phyloP scores from a whole-genome alignment of 2,329 filamentous ascomycete species.

The Ophiostoma novo-ulmi region DNA sequence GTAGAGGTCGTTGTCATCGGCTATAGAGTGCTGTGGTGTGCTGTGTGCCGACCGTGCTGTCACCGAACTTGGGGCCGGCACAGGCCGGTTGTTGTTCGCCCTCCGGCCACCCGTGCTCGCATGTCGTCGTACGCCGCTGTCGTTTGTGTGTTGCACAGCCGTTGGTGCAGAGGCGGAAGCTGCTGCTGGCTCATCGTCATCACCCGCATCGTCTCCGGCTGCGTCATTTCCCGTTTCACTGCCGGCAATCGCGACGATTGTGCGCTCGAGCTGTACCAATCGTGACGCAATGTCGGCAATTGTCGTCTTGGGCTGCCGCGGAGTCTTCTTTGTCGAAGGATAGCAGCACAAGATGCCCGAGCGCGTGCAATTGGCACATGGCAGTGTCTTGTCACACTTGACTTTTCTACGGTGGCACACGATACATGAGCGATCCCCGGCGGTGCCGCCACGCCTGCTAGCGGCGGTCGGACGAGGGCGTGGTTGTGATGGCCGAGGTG shows the following conservation, averaged over 20 bases:
- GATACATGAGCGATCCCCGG: slow-evolving; percentile 29
- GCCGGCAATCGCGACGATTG: slow-evolving; percentile 29
- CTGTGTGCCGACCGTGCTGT: slow-evolving; percentile 1
- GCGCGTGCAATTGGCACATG: slow-evolving; percentile 29
- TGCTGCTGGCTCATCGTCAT: slow-evolving; percentile 10
- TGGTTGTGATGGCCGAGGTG: not conserved
- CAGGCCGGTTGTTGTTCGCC: no score
- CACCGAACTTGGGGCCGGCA: not conserved
- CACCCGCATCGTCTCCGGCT: not conserved
- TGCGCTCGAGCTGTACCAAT: slow-evolving; percentile 29
- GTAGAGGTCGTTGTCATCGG: slow-evolving; percentile 1
- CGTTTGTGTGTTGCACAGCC: not conserved
- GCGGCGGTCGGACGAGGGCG: not conserved
- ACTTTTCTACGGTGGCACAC: slow-evolving; percentile 31
- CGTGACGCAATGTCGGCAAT: slow-evolving; percentile 30
- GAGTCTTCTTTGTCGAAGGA: slow-evolving; percentile 23
- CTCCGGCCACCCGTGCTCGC: not conserved
- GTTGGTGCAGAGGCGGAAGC: not conserved
- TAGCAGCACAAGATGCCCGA: slow-evolving; percentile 30
- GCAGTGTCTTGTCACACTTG: slow-evolving; percentile 30
- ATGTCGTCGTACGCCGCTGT: slow-evolving; percentile 4
- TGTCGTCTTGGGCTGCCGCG: slow-evolving; percentile 28
- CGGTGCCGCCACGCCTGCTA: not conserved
- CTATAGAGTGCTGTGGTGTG: not conserved
- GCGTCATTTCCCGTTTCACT: not conserved